Evolutionary conservation across 1,284 basidiomycete genomes (phyloP), one percentile per base, ranked within the genome.

Genomic region (Lentinus polychrous): DNA sequence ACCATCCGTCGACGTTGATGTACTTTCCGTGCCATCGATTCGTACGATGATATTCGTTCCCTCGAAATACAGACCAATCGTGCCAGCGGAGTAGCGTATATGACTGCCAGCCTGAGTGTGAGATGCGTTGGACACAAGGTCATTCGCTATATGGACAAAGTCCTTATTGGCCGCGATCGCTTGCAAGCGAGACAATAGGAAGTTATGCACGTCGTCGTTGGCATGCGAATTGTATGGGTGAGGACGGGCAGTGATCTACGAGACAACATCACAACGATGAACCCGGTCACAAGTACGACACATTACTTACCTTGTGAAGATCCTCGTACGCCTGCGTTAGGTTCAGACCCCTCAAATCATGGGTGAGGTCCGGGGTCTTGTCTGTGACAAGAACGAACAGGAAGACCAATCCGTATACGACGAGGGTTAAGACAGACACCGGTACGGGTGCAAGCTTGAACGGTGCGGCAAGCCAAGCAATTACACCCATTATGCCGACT

Each of bases 211-310:
- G 34, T 71, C 59, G 55, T 86, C 81, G 58, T 91, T 91, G 12
- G 80, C 75, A 63, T 82, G 85, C 0, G 85, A 86, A 58, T 85
- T 81, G 66, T 79, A 87, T 0, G 87, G 80, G 59, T 86, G 87
- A 0, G 87, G 86, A 27, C 74, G 71, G 5, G 72, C 65, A 3
- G 87, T 74, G 45, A 90, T 80, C 82, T 86, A 50, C 49, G 34
- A 34, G 15, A 34, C 5, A 31, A 32, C 3, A 31, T 23, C 12
- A 37, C 15, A 37, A 35, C n/a, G 37, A 37, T 32, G n/a, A 37
- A 27, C 10, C 4, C 27, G 10, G 10, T 27, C 10, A 5, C 27
- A 27, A 27, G 27, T 5, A 27, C 27, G 10, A 5, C 5, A 5
- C 27, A 27, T 27, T 4, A n/a, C n/a, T 10, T 60, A 81, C 83